Conservation (phyloP, 768 basidiomycete species). For the Termitomyces eurrhizus region DNA sequence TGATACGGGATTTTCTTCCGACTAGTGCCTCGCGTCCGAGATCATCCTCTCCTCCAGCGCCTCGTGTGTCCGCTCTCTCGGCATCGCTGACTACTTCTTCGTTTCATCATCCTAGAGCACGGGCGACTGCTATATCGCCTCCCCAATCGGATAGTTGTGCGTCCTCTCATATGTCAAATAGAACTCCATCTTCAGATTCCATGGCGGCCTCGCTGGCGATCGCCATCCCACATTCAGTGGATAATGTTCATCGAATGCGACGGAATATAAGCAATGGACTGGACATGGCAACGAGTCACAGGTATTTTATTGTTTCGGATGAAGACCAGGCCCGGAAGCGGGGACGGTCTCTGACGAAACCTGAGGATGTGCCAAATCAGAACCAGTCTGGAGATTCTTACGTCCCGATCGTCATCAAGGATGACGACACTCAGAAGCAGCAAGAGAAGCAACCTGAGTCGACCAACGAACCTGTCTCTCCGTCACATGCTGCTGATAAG, state of each 20-base stretch:
- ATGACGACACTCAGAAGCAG: slow-evolving; percentile 19
- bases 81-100: slow-evolving; percentile 60
- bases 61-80: slow-evolving; percentile 60
- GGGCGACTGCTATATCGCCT: slow-evolving; percentile 16
- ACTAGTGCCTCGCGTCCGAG: slow-evolving; percentile 34
- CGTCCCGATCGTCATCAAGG: slow-evolving; percentile 15
- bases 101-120: slow-evolving; percentile 48
- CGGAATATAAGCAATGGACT: slow-evolving; percentile 36
- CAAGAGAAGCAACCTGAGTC: background rate
- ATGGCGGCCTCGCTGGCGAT: slow-evolving; percentile 27
- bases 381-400: slow-evolving; percentile 22
- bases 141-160: slow-evolving; percentile 9
- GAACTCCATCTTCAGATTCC: slow-evolving; percentile 23
- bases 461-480: slow-evolving; percentile 5
- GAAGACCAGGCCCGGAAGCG: slow-evolving; percentile 37
- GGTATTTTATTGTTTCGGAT: slow-evolving; percentile 39
- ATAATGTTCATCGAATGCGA: slow-evolving; percentile 38
- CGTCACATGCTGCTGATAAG: slow-evolving; percentile 27
- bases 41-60: slow-evolving; percentile 31
- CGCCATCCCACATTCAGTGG: slow-evolving; percentile 22
- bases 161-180: slow-evolving; percentile 14
- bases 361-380: slow-evolving; percentile 17
- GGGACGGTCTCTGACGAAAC: slow-evolving; percentile 19
- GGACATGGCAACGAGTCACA: slow-evolving; percentile 43
- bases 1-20: slow-evolving; percentile 58